phyloP scores from a whole-genome alignment of 106 monocot genomes.

The Vanilla planifolia region DNA sequence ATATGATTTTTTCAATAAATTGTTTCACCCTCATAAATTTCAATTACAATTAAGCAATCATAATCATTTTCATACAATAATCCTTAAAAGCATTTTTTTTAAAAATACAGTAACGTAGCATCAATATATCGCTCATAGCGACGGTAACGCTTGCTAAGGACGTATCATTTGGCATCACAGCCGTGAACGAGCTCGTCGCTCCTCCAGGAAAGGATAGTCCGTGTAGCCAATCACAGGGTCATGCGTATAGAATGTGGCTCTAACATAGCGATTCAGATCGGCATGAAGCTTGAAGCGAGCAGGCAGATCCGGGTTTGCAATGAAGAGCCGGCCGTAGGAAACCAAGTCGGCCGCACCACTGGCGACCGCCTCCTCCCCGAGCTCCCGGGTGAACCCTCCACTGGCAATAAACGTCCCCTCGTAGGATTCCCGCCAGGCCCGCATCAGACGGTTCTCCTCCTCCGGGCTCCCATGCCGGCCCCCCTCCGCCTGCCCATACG shows the following conservation, averaged over 20 bases:
- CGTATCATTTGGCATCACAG: constrained; percentile 1
- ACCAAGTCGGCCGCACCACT: constrained; percentile 74
- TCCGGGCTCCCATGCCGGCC: constrained; percentile 52
- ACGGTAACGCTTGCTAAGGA: no score
- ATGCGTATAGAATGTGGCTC: constrained; percentile 81
- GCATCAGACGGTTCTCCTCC: constrained; percentile 51
- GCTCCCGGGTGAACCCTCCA: constrained; percentile 81
- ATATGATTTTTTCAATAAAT: no score
- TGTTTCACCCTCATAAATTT: no score
- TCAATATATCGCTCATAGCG: no score
- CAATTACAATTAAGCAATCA: no score
- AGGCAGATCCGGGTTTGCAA: constrained; percentile 85
- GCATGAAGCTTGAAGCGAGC: constrained; percentile 39
- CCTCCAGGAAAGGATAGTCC: constrained; percentile 66
- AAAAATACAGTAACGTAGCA: no score
- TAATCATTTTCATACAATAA: no score
- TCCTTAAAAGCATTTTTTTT: no score
- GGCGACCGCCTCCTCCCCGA: constrained; percentile 74
- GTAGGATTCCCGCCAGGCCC: constrained; percentile 39
- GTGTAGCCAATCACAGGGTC: constrained; percentile 87
- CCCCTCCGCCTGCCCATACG: constrained; percentile 85
- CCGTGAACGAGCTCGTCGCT: neutral
- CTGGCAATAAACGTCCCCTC: constrained; percentile 80
- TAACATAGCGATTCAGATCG: constrained; percentile 47
- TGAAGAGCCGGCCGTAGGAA: constrained; percentile 80